Percentiles rank a stretch among this genome's conserved stretches.
phyloP scores from a whole-genome alignment of 352 stramenopile genomes.

The Blastocystis sp. region DNA sequence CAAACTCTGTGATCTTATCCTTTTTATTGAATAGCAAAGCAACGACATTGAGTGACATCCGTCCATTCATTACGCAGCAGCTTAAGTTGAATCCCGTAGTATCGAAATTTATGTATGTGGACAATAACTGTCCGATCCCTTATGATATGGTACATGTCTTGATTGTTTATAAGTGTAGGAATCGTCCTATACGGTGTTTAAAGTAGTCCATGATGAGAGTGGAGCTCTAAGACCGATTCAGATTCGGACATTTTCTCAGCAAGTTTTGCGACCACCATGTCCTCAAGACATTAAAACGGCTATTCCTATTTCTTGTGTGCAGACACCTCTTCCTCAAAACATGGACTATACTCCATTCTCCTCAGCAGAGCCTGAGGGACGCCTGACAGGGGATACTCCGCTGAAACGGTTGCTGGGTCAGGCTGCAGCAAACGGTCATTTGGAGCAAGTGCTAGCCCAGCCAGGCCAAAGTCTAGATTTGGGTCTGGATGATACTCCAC shows the following conservation, averaged over 20 bases:
- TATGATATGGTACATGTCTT: background rate
- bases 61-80: background rate
- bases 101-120: background rate
- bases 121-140: background rate
- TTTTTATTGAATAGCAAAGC: background rate
- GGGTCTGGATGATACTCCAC: constrained; percentile 23
- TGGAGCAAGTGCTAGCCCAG: constrained; percentile 1
- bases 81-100: background rate
- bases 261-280: too few relatives aligned
- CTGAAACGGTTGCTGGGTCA: constrained; percentile 9
- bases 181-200: background rate
- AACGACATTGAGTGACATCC: background rate
- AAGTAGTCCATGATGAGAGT: background rate
- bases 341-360: too few relatives aligned
- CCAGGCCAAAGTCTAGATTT: background rate
- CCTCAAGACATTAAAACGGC: too few relatives aligned
- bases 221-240: too few relatives aligned
- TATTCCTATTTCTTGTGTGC: too few relatives aligned
- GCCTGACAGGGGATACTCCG: background rate
- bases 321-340: too few relatives aligned
- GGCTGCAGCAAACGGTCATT: background rate
- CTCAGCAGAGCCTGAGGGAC: background rate
- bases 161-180: background rate
- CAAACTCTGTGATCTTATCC: background rate
- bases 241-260: too few relatives aligned